Conservation (phyloP, 257 asterid species). For the Buddleja alternifolia region DNA sequence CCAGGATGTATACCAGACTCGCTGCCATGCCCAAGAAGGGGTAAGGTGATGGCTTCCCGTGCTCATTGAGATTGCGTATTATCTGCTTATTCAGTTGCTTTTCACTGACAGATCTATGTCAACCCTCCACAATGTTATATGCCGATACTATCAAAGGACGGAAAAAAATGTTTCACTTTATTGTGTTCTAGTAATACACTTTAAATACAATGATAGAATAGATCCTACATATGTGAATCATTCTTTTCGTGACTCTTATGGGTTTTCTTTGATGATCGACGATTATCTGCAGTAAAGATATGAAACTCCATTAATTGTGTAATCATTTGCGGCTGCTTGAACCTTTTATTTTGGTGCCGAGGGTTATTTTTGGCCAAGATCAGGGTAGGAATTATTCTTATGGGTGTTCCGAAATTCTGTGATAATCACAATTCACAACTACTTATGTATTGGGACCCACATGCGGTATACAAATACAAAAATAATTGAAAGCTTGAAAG, state of each 20-base stretch:
- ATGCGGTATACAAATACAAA: too few relatives aligned
- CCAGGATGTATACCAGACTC: constrained; percentile 95
- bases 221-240: neutral
- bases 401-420: too few relatives aligned
- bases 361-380: constrained; percentile 1
- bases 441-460: too few relatives aligned
- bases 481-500: too few relatives aligned
- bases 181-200: neutral
- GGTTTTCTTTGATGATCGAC: too few relatives aligned
- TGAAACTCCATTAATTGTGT: neutral
- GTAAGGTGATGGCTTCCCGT: constrained; percentile 29
- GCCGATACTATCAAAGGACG: neutral
- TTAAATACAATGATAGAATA: neutral
- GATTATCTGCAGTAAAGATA: neutral
- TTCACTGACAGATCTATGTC: constrained; percentile 21
- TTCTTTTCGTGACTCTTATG: neutral
- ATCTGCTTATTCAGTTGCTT: neutral
- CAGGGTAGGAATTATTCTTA: neutral
- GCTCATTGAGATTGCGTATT: constrained; percentile 8
- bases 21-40: constrained; percentile 99
- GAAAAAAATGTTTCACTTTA: neutral
- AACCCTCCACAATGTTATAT: neutral
- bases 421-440: too few relatives aligned
- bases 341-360: too few relatives aligned
- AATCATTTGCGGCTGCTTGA: neutral